Conservation (phyloP, 768 basidiomycete species). For the Strobilomyces dryophilus region DNA sequence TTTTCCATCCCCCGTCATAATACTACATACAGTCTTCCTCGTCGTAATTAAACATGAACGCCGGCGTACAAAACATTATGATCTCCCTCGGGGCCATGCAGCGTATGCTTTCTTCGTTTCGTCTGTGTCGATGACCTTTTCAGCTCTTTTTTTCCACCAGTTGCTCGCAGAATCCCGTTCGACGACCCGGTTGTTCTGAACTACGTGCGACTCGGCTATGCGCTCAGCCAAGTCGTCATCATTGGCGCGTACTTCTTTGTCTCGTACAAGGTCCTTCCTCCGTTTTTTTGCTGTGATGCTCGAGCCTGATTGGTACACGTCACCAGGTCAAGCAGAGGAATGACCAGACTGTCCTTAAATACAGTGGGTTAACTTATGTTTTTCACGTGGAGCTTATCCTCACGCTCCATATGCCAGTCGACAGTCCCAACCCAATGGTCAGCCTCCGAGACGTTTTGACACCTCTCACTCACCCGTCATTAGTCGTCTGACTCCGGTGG, state of each 20-base stretch:
- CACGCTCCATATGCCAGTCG: constrained; percentile 46
- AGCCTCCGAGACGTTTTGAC: constrained; percentile 10
- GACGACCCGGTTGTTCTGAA: constrained; percentile 79
- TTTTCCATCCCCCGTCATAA: constrained; percentile 12
- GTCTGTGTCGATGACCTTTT: neutral
- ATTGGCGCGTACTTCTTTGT: constrained; percentile 78
- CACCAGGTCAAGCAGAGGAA: constrained; percentile 89
- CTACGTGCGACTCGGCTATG: constrained; percentile 84
- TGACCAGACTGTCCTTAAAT: constrained; percentile 94
- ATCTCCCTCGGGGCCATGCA: constrained; percentile 96
- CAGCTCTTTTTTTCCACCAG: constrained; percentile 36
- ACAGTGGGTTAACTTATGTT: constrained; percentile 52
- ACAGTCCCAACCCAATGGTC: constrained; percentile 73
- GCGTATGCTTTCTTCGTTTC: constrained; percentile 36
- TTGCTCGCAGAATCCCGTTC: constrained; percentile 88
- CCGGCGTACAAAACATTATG: constrained; percentile 75
- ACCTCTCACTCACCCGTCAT: neutral
- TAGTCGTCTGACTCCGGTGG: constrained; percentile 64
- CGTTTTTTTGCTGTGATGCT: neutral
- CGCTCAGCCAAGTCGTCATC: constrained; percentile 64
- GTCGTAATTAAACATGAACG: constrained; percentile 50
- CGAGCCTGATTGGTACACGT: constrained; percentile 13
- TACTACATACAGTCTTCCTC: constrained; percentile 9
- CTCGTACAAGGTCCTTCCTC: constrained; percentile 53
- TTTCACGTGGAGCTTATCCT: neutral